Evolutionary conservation across 805 yeast genomes (phyloP).

Genomic region (Tetrapisispora iriomotensis): DNA sequence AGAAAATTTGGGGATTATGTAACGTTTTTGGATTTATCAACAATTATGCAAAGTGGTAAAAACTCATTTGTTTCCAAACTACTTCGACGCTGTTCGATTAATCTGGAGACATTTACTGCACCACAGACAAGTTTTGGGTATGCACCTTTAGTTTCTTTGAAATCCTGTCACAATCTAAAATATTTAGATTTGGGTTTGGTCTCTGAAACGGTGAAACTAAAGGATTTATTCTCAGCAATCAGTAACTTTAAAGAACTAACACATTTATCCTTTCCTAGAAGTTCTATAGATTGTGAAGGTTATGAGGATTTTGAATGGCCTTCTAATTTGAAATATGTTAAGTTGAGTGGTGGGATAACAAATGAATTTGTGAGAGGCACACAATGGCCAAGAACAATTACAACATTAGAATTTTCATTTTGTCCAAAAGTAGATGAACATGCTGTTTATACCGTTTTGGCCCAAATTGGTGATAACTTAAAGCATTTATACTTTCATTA

Average conservation of each 20-base stretch:
- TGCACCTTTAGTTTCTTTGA: slow-evolving; percentile 75
- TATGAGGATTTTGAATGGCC: slow-evolving; percentile 58
- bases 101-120: slow-evolving; percentile 63
- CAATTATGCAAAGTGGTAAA: slow-evolving; percentile 81
- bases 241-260: slow-evolving; percentile 51
- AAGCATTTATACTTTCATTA: slow-evolving; percentile 59
- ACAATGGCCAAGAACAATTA: slow-evolving; percentile 62
- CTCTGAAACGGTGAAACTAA: slow-evolving; percentile 79
- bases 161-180: slow-evolving; percentile 54
- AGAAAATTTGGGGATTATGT: slow-evolving; percentile 47
- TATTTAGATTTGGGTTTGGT: slow-evolving; percentile 74
- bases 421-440: slow-evolving; percentile 69
- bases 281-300: slow-evolving; percentile 64
- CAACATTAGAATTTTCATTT: slow-evolving; percentile 68
- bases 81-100: slow-evolving; percentile 62
- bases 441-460: slow-evolving; percentile 52
- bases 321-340: slow-evolving; percentile 53
- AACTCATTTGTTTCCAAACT: slow-evolving; percentile 82
- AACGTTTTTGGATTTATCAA: slow-evolving; percentile 57
- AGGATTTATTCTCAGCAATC: slow-evolving; percentile 70
- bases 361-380: slow-evolving; percentile 66
- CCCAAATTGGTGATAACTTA: slow-evolving; percentile 56
- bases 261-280: slow-evolving; percentile 77
- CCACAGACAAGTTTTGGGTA: slow-evolving; percentile 94
- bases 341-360: slow-evolving; percentile 83